Evolutionary conservation across 768 basidiomycete genomes (phyloP).

Genomic region (Macrolepiota albuminosa): DNA sequence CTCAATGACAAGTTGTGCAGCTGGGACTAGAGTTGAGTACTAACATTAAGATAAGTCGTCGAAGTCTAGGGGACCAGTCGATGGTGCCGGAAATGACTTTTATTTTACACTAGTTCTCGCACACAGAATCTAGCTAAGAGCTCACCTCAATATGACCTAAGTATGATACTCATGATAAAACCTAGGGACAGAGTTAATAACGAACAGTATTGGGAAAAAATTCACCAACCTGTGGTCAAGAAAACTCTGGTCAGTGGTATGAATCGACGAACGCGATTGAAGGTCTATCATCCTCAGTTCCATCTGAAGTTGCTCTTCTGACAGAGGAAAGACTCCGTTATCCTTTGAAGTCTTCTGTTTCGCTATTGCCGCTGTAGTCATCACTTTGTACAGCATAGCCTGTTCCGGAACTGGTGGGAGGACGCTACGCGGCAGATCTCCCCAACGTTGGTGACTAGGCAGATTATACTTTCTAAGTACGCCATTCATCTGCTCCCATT

Average conservation of each 20-base stretch:
- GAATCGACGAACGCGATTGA: background rate
- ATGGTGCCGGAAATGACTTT: background rate
- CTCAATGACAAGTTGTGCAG: too few species aligned
- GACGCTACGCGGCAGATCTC: conserved; percentile 12
- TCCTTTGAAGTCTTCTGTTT: conserved; percentile 5
- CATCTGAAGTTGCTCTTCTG: background rate
- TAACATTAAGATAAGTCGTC: background rate
- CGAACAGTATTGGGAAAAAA: background rate
- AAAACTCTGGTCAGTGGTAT: background rate
- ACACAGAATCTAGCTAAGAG: background rate
- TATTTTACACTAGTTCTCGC: too few species aligned
- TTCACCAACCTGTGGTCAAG: background rate
- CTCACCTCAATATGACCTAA: background rate
- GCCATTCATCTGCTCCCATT: conserved; percentile 9
- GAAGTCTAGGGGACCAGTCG: background rate
- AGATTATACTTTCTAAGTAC: conserved; percentile 11
- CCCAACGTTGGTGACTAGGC: conserved; percentile 11
- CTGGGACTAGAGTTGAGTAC: background rate
- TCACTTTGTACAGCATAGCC: conserved; percentile 8
- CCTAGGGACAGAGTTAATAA: background rate
- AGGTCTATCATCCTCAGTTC: background rate
- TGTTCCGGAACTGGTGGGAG: conserved; percentile 9
- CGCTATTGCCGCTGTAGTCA: background rate
- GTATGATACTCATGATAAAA: background rate
- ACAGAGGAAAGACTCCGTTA: background rate